Base-by-base conservation (phyloP, 2,329 filamentous ascomycete species). In the Cercospora sojina region DNA sequence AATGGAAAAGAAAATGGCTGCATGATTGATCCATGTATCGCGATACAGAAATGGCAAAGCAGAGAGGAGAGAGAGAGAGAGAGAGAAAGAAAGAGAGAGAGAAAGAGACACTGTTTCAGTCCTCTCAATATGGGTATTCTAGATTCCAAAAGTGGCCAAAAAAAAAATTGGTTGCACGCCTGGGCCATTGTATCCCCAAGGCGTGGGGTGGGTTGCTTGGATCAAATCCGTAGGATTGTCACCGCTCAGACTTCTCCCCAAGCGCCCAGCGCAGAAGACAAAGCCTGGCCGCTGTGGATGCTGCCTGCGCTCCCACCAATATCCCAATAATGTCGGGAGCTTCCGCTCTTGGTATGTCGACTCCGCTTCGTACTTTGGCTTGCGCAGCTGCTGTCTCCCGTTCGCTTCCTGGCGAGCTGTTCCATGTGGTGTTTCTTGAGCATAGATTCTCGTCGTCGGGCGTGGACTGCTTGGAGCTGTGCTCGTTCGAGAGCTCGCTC, bases 241-340 rank as follows among this genome's bases (percentile, higher is more conserved):
- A 16, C 5, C 9, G 20, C 5, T 74, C 69, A 90, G 27, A 90
- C 86, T 79, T 94, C 91, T 9, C 91, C 91, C 91, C 91, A 95
- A 71, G 86, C 89, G 16, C 91, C 91, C 83, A 91, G 87, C 1
- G 71, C 74, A 57, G 70, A 71, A 59, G 74, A 75, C 62, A 75
- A 70, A 1, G 70, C 73, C 41, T 67, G 74, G 41, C 73, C 75
- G 61, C 75, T 76, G 23, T 81, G 80, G 3, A 90, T 90, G 64
- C 91, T 93, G 1, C 91, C 91, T 25, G 92, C 85, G 72, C 88
- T 93, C 5, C 88, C 91, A 27, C 92, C 92, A 70, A 97, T 87
- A 77, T 97, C 93, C 93, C 93, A 97, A 78, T 96, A 97, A 76
- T 96, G 92, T 62, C 92, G 83, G 55, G 89, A 91, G 53, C 91